Evolutionary conservation across 192 early-diverging fungal species (phyloP), one percentile per base, ranked within the genome.

Genomic region (Rhizophlyctis rosea): DNA sequence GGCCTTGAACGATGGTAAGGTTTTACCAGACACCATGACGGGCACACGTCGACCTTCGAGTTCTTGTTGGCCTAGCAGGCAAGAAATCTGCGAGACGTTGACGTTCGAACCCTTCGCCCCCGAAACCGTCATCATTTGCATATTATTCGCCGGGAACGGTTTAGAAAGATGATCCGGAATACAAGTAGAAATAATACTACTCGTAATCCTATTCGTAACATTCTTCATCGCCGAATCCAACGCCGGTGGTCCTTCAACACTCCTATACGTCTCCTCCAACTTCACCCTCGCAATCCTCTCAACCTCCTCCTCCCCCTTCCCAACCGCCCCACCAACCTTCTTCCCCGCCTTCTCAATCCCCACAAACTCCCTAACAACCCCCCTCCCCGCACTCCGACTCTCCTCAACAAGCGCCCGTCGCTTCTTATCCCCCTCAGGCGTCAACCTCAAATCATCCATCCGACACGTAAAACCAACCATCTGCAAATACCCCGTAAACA

Each of bases 101-200:
- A 98, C 90, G 58, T 85, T 87, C 21, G 87, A 91, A 47, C 98
- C 98, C 75, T 99, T 99, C 65, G 98, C 96, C 64, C 98, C 98
- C 50, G 95, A 94, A 36, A 93, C 87, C 1, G 92, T 96, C 98
- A 99, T 99, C 70, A 94, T 85, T 79, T 95, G 92, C 95, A 99
- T 97, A 77, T 95, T 92, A 76, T 99, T 99, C 57, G 84, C 70
- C 27, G 98, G 98, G 87, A 99, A 99, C 33, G 79, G 71, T 54
- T 86, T 87, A 35, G 82, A 63, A 52, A 93, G 73, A 51, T 78
- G 70, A 36, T 85, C 82, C 7, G 92, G 92, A 23, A 95, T 77
- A 70, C 88, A 89, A 4, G 78, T 77, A 9, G 82, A 77, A 39
- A 92, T 92, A 61, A 93, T 89, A 18, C 75, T 65, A 29, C 86